Evolutionary conservation across 169 alveolate genomes (phyloP).

Genomic region (Eimeria praecox): DNA sequence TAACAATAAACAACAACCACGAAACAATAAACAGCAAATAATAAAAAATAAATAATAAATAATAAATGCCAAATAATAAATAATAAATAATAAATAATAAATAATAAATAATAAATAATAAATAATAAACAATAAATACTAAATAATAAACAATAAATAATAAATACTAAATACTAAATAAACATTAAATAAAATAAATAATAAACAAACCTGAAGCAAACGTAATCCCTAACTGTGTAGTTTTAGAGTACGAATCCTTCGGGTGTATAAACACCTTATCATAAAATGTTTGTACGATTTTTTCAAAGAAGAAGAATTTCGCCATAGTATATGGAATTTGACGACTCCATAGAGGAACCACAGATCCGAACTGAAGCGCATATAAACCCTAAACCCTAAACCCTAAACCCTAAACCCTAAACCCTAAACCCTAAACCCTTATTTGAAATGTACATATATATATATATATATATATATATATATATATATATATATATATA

Average conservation of each 20-base stretch:
- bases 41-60: not conserved
- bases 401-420: constrained; percentile 25
- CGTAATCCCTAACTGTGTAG: constrained; percentile 95
- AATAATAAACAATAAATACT: not conserved
- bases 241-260: constrained; percentile 93
- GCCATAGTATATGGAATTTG: constrained; percentile 98
- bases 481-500: too few species aligned
- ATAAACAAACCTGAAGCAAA: constrained; percentile 93
- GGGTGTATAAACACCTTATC: constrained; percentile 93
- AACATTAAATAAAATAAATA: not conserved
- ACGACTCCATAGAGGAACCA: constrained; percentile 94
- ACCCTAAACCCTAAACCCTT: constrained; percentile 16
- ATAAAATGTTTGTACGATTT: constrained; percentile 95
- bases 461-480: too few species aligned
- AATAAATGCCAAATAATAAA: not conserved
- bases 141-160: not conserved
- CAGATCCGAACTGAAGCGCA: constrained; percentile 85
- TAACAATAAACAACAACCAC: not conserved
- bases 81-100: not conserved
- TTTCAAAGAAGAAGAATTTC: constrained; percentile 98
- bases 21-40: not conserved
- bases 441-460: too few species aligned
- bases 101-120: not conserved
- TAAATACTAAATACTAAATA: not conserved
- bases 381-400: constrained; percentile 4